Evolutionary conservation across 163 green algal genomes (phyloP), one percentile per base, ranked within the genome.

Genomic region (Volvox carteri): DNA sequence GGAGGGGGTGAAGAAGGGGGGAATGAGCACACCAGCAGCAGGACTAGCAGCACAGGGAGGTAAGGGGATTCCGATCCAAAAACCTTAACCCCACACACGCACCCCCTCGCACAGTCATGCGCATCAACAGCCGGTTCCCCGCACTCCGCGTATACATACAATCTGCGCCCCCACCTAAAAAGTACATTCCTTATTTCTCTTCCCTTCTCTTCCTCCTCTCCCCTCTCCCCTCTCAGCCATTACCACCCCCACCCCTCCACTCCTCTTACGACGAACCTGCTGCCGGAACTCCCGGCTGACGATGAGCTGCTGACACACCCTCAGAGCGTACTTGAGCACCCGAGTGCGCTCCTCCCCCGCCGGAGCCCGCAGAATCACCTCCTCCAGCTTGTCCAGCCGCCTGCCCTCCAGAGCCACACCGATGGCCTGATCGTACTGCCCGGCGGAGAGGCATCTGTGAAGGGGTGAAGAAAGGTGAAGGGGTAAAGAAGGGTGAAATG

Each of bases 351-450:
- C 81, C 35, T 70, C 68, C 4, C 72, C 84, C 37, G 72, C 84
- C 0, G 84, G 8, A 11, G 84, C 72, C 72, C 72, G 39, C 72
- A 77, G 4, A 19, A 95, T 84, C 1, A 96, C 93, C 33, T 92
- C 80, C 92, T 98, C 93, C 62, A 99, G 91, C 93, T 95, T 93
- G 94, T 99, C 98, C 75, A 99, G 92, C 4, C 98, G 93, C 28
- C 95, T 92, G 1, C 93, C 90, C 91, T 99, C 98, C 44, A 99
- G 87, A 4, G 98, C 97, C 25, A 99, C 94, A 21, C 98, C 98
- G n/a, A 99, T 94, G 4, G 98, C 98, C 91, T 99, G 96, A 92
- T 98, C 96, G 83, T 92, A 97, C 92, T 99, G 96, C 11, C 96
- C 94, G 39, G 98, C 95, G 25, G 60, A 75, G 37, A 96, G 93